Base-by-base conservation (phyloP, 225 moss, liverwort and hornwort genomes). In the Polytrichum commune region DNA sequence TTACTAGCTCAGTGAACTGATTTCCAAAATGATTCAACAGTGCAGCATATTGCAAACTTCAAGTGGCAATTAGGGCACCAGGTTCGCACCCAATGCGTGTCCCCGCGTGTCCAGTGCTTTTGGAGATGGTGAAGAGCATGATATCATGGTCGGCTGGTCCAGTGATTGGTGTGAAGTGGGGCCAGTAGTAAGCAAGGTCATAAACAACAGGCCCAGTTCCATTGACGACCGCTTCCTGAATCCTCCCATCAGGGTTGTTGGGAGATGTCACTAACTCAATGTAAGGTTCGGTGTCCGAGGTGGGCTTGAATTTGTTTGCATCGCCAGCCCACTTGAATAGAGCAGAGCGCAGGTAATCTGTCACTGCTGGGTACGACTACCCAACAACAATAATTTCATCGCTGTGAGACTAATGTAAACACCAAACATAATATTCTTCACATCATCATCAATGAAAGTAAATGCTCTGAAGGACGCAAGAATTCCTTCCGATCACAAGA, bases 151-250 rank as follows among this genome's bases (percentile, higher is more conserved):
- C 88, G 27, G 88, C 89, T 55, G 92, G 82, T 60, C 72, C 84
- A 0, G 86, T 84, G 60, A 97, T 92, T 70, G 97, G 89, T 19
- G 91, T 91, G 74, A 88, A 94, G 73, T 97, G 94, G 16, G 97
- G 97, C 97, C 97, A 97, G 73, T 90, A 97, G 66, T 97, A 97
- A 27, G 94, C 97, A n/a, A 94, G 82, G 77, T 97, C 97, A 80
- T 94, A 86, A 5, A 97, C 89, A 13, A 89, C 75, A 54, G 80
- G 79, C 25, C 97, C 97, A 1, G 85, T 82, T 18, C 97, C 94
- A 24, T 85, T 88, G 69, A 96, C 89, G 10, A 90, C 71, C 27
- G 90, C 85, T 56, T 77, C 76, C 56, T 90, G 90, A 62, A 91
- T 80, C 79, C 80, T 92, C 8, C 97, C 97, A 33, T 92, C 93